phyloP scores from a whole-genome alignment of 345 rosid genomes.

The Corchorus capsularis region DNA sequence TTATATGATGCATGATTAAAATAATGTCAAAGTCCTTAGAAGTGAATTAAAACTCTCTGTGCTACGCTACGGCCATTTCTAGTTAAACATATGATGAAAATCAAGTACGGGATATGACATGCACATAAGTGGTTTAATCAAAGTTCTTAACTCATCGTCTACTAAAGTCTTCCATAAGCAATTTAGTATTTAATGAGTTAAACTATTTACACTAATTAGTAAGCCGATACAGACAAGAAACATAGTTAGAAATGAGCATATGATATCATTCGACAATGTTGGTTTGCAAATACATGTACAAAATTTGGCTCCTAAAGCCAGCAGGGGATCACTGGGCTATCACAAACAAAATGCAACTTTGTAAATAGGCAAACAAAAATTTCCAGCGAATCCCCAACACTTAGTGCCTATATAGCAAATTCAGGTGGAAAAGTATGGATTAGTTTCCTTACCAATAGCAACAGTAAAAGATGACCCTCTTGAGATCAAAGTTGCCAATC shows the following conservation, averaged over 20 bases:
- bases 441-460: conserved; percentile 1
- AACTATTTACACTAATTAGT: background rate
- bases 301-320: conserved; percentile 2
- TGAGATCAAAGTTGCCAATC: conserved; percentile 82
- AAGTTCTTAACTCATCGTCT: no score
- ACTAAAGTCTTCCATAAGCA: no score
- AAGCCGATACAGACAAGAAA: background rate
- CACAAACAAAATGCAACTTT: background rate
- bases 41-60: no score
- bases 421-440: background rate
- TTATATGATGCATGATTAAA: no score
- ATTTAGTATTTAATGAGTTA: no score
- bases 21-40: no score
- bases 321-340: background rate
- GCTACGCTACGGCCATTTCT: no score
- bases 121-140: no score
- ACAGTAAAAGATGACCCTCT: background rate
- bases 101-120: no score
- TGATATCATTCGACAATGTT: conserved; percentile 3
- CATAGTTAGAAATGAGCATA: background rate
- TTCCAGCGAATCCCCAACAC: background rate
- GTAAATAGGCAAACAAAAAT: background rate
- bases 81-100: no score
- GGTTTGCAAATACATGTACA: background rate
- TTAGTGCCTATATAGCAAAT: background rate